These are phyloP conservation scores for Geotrichum restrictum DNA, from an alignment of 1,139 yeast species.

Conservation along the genomic window DNA sequence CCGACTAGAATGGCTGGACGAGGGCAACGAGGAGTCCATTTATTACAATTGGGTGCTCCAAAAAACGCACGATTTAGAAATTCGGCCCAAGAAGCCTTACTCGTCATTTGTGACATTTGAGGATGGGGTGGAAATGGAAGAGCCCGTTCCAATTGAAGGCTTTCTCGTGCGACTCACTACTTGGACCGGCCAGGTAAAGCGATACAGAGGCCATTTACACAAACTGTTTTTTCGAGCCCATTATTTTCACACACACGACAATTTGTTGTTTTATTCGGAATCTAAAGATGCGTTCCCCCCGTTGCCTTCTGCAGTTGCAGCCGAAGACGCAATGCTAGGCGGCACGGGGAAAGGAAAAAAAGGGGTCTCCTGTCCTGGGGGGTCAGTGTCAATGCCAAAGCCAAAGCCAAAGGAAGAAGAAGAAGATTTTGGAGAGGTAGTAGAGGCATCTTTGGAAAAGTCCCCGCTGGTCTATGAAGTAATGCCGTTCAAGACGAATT, in stretches of 20 bases:
- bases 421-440: background rate
- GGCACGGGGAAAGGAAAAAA: no score
- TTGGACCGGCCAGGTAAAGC: conserved; percentile 46
- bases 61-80: conserved; percentile 51
- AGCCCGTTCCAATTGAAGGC: conserved; percentile 75
- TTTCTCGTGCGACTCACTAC: conserved; percentile 59
- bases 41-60: conserved; percentile 46
- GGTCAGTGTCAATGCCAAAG: no score
- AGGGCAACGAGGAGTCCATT: conserved; percentile 49
- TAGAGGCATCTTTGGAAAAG: conserved; percentile 23
- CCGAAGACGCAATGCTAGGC: background rate
- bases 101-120: conserved; percentile 38
- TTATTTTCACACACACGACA: conserved; percentile 62
- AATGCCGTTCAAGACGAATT: conserved; percentile 49
- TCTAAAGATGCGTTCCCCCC: conserved; percentile 63
- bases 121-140: conserved; percentile 35
- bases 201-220: conserved; percentile 34
- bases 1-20: conserved; percentile 69
- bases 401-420: no score
- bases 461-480: conserved; percentile 46
- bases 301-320: conserved; percentile 38
- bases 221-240: conserved; percentile 51
- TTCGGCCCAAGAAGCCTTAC: conserved; percentile 51
- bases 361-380: no score
- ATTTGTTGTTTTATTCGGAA: conserved; percentile 56